A percentile compares a stretch with the other conserved stretches of the same genome.
Evolutionary conservation across 148 eudicot species (phyloP).

Genomic region (Chenopodium formosanum): DNA sequence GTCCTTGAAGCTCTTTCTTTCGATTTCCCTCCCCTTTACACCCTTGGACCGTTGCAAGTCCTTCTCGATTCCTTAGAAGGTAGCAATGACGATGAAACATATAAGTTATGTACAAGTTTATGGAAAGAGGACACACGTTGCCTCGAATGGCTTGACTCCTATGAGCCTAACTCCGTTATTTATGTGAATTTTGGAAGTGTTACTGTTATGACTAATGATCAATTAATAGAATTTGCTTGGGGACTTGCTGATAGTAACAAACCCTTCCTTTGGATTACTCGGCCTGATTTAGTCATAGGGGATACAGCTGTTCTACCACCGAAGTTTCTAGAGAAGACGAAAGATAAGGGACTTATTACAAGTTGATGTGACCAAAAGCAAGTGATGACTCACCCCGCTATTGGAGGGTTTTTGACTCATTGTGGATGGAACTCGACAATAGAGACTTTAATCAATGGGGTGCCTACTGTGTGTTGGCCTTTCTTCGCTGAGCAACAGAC

Average conservation of each 20-base stretch:
- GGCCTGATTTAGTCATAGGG: conserved; percentile 24
- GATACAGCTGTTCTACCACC: conserved; percentile 24
- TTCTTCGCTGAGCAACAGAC: conserved; percentile 40
- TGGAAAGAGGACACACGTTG: conserved; percentile 41
- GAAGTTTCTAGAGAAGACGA: conserved; percentile 23
- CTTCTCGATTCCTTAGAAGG: conserved; percentile 21
- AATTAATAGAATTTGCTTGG: conserved; percentile 36
- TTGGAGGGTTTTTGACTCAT: conserved; percentile 36
- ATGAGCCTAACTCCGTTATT: conserved; percentile 15
- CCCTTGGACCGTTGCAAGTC: conserved; percentile 43
- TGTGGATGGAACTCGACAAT: conserved; percentile 35
- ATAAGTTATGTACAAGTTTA: conserved; percentile 30
- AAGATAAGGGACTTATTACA: conserved; percentile 2
- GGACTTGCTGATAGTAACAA: conserved; percentile 31
- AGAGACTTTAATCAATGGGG: conserved; percentile 28
- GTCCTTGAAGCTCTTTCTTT: conserved; percentile 25
- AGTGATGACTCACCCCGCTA: conserved; percentile 28
- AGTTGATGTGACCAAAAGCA: conserved; percentile 37
- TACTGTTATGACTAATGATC: conserved; percentile 27
- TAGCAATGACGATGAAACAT: conserved; percentile 2
- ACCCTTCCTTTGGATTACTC: conserved; percentile 36
- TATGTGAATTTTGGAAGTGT: conserved; percentile 36
- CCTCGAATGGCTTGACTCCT: conserved; percentile 30
- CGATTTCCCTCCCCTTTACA: conserved; percentile 36
- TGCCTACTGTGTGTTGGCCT: conserved; percentile 41